Evolutionary conservation across 2,329 filamentous ascomycete species (phyloP).

Genomic region (Aspergillus ochraceoroseus): DNA sequence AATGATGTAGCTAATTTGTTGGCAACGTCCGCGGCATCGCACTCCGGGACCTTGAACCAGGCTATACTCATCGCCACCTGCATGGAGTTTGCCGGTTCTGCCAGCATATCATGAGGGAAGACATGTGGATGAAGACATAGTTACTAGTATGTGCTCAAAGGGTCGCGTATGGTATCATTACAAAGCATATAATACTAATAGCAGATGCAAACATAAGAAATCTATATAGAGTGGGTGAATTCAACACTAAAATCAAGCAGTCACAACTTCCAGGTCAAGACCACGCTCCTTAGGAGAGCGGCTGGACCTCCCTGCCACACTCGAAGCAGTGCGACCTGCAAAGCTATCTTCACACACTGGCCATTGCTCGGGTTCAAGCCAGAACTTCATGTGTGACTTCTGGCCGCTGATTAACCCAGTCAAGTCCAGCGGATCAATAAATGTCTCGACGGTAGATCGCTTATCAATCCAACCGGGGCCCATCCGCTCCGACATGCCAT

Average conservation of each 20-base stretch:
- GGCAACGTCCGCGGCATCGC: constrained; percentile 48
- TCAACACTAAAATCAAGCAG: too few species aligned
- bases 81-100: constrained; percentile 49
- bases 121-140: too few species aligned
- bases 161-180: too few species aligned
- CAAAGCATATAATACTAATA: too few species aligned
- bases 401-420: constrained; percentile 3
- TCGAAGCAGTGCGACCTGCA: constrained; percentile 7
- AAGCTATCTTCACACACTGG: constrained; percentile 6
- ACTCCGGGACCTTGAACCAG: constrained; percentile 49
- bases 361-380: constrained; percentile 5
- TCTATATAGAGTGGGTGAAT: too few species aligned
- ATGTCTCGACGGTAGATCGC: constrained; percentile 6
- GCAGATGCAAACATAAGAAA: too few species aligned
- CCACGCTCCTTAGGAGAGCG: not conserved
- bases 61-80: constrained; percentile 46
- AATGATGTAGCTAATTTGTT: constrained; percentile 51
- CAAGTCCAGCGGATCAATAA: constrained; percentile 10
- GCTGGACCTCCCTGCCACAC: not conserved
- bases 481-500: constrained; percentile 10
- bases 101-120: constrained; percentile 45
- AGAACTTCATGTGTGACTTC: constrained; percentile 10
- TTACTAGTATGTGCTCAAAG: too few species aligned
- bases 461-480: constrained; percentile 10
- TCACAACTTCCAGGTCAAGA: not conserved